These are phyloP conservation scores for Tuber microsphaerosporum DNA, from an alignment of 495 filamentous ascomycete genomes.

Conservation along the genomic window DNA sequence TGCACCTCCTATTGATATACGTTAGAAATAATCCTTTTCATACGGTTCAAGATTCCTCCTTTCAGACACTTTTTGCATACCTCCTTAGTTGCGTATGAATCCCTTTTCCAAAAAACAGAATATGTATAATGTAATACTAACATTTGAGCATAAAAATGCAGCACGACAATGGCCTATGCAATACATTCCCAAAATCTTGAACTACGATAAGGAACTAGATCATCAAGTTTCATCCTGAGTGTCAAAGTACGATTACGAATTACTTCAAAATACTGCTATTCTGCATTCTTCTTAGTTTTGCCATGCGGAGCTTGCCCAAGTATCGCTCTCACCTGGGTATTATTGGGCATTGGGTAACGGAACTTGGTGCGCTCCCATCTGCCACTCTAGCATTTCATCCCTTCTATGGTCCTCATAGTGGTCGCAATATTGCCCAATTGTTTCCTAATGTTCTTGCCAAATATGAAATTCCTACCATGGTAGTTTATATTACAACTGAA, in stretches of 20 bases:
- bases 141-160: neutral
- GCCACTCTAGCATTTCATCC: neutral
- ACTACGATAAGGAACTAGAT: neutral
- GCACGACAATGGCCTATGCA: neutral
- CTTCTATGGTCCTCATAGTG: slow-evolving; percentile 10
- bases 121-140: neutral
- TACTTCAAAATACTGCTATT: neutral
- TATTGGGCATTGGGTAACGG: neutral
- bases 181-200: neutral
- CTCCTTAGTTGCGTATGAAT: neutral
- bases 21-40: too few species aligned
- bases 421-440: slow-evolving; percentile 11
- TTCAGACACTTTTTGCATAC: neutral
- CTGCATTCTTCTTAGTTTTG: neutral
- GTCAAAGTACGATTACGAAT: neutral
- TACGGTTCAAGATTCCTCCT: neutral
- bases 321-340: neutral
- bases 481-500: slow-evolving; percentile 26
- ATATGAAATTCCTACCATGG: slow-evolving; percentile 12
- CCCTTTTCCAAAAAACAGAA: too few species aligned
- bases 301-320: slow-evolving; percentile 6
- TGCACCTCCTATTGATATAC: too few species aligned
- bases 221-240: neutral
- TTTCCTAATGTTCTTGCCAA: slow-evolving; percentile 10
- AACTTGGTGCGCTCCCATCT: neutral